Evolutionary conservation across 176 grass and related monocot genomes (phyloP).

Genomic region (Aegilops tauschii): DNA sequence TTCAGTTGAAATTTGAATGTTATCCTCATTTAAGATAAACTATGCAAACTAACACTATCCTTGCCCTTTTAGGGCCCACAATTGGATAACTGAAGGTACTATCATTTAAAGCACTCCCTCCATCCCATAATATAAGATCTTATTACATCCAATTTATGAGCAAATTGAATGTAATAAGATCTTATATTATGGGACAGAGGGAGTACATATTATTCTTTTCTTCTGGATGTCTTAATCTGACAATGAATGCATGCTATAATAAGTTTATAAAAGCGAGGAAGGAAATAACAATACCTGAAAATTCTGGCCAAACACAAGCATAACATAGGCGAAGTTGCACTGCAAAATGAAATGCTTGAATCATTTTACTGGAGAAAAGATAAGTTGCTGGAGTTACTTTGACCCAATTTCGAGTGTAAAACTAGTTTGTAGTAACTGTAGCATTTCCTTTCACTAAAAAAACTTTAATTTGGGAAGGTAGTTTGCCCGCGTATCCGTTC

Average conservation of each 20-base stretch:
- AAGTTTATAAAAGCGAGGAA: conserved; percentile 20
- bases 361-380: background rate
- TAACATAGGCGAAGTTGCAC: conserved; percentile 94
- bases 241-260: background rate
- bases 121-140: too few species aligned
- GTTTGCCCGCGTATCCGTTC: background rate
- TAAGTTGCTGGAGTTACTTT: background rate
- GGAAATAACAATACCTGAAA: conserved; percentile 66
- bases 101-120: background rate
- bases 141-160: too few species aligned
- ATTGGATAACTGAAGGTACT: background rate
- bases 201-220: background rate
- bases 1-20: background rate
- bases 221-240: background rate
- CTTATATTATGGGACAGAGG: too few species aligned
- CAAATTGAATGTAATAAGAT: too few species aligned
- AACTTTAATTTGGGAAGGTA: background rate
- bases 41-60: background rate
- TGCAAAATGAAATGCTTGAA: conserved; percentile 43
- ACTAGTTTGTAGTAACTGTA: background rate
- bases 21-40: conserved; percentile 4
- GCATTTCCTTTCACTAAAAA: background rate
- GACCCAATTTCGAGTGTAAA: background rate
- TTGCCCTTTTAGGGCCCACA: background rate
- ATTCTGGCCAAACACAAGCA: conserved; percentile 85